Percentiles rank a stretch among this genome's conserved stretches.
These are phyloP conservation scores for Diospyros lotus DNA, from an alignment of 148 eudicot species.

Conservation along the genomic window DNA sequence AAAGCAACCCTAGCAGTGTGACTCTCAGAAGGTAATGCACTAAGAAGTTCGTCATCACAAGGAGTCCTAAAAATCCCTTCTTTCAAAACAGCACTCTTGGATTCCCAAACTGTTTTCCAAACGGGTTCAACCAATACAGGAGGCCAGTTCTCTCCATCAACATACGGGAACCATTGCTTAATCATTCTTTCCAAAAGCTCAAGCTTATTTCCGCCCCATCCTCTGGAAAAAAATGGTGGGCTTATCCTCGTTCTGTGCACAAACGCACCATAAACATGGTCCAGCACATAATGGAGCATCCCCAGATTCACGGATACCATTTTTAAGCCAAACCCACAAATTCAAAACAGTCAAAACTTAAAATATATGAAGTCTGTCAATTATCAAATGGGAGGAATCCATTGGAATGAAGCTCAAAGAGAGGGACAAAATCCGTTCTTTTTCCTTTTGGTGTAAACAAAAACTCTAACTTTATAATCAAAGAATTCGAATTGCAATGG, in stretches of 20 bases:
- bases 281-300: constrained; percentile 85
- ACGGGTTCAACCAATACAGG: constrained; percentile 62
- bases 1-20: constrained; percentile 92
- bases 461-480: no score
- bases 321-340: constrained; percentile 9
- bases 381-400: no score
- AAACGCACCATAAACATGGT: constrained; percentile 97
- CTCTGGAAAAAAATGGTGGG: constrained; percentile 88
- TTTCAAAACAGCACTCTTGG: constrained; percentile 60
- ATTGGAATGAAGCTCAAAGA: no score
- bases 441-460: no score
- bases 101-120: constrained; percentile 94
- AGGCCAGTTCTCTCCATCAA: constrained; percentile 78
- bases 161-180: constrained; percentile 67
- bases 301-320: constrained; percentile 86
- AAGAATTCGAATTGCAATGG: no score
- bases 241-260: constrained; percentile 77
- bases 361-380: no score
- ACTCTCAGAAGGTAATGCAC: constrained; percentile 95
- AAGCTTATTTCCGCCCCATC: constrained; percentile 95
- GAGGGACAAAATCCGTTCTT: no score
- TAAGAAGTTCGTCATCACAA: constrained; percentile 80
- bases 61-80: constrained; percentile 88
- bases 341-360: no score
- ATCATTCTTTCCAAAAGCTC: constrained; percentile 70